phyloP scores from a whole-genome alignment of 2,329 filamentous ascomycete species.

The Aotearoamyces nothofagi region DNA sequence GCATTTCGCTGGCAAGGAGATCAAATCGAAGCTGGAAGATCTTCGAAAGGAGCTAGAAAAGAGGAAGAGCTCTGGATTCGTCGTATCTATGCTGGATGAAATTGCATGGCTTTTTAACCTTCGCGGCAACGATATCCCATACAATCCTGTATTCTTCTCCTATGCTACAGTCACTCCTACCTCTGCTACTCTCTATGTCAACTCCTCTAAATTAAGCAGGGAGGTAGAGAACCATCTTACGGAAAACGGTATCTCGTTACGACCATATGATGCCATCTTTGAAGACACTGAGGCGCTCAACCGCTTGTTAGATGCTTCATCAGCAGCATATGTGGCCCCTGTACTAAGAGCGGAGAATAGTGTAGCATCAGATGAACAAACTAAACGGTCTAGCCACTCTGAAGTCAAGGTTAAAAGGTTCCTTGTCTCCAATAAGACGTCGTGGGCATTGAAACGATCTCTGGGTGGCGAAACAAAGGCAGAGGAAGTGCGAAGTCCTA shows the following conservation, averaged over 20 bases:
- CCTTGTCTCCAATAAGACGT: constrained; percentile 74
- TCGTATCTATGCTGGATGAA: constrained; percentile 92
- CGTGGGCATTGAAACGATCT: constrained; percentile 80
- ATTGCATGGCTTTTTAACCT: constrained; percentile 98
- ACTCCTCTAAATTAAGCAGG: constrained; percentile 59
- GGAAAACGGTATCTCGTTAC: constrained; percentile 53
- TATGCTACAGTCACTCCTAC: constrained; percentile 78
- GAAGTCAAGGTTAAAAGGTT: constrained; percentile 40
- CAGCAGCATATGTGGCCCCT: too few relatives aligned
- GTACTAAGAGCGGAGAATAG: too few relatives aligned
- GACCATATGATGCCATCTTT: constrained; percentile 74
- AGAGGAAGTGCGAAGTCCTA: constrained; percentile 74
- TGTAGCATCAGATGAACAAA: constrained; percentile 13
- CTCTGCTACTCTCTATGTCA: constrained; percentile 68
- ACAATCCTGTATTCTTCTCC: constrained; percentile 97
- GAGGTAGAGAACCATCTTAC: constrained; percentile 57
- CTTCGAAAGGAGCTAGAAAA: constrained; percentile 84
- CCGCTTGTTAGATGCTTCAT: constrained; percentile 22
- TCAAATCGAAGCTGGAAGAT: constrained; percentile 69
- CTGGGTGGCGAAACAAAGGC: constrained; percentile 76
- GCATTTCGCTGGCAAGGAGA: constrained; percentile 68
- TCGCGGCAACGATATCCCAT: constrained; percentile 86
- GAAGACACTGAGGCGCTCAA: constrained; percentile 56
- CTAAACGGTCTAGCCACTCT: constrained; percentile 18
- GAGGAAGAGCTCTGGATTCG: constrained; percentile 74